Evolutionary conservation across 345 rosid genomes (phyloP).

Genomic region (Populus deltoides): DNA sequence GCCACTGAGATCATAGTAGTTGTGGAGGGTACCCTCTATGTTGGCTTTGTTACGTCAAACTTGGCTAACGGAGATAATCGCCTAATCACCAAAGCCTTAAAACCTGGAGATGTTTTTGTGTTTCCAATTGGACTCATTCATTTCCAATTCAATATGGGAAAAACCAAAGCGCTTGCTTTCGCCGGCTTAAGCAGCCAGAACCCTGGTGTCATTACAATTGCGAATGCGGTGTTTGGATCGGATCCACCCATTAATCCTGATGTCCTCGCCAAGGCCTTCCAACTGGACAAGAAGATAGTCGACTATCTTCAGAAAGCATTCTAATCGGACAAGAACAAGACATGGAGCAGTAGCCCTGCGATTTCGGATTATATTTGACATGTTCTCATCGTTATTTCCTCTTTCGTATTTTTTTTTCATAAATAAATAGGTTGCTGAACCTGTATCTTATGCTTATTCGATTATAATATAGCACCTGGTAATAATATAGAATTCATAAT

Average conservation of each 20-base stretch:
- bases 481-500: too few relatives aligned
- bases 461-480: too few relatives aligned
- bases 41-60: constrained; percentile 7
- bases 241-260: not conserved
- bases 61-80: not conserved
- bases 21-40: not conserved
- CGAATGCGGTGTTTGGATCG: not conserved
- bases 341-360: too few relatives aligned
- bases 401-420: too few relatives aligned
- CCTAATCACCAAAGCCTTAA: constrained; percentile 3
- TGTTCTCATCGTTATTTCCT: too few relatives aligned
- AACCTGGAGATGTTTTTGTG: constrained; percentile 7
- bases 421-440: too few relatives aligned
- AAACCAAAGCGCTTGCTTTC: not conserved
- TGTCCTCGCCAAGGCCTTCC: not conserved
- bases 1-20: not conserved
- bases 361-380: too few relatives aligned
- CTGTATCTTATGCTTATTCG: too few relatives aligned
- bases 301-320: not conserved
- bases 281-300: not conserved
- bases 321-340: too few relatives aligned
- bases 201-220: constrained; percentile 3
- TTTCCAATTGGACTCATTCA: constrained; percentile 9
- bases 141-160: not conserved
- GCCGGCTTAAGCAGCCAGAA: constrained; percentile 7